Base-by-base conservation (phyloP, 1,284 basidiomycete species). In the Ceratobasidium sp. region DNA sequence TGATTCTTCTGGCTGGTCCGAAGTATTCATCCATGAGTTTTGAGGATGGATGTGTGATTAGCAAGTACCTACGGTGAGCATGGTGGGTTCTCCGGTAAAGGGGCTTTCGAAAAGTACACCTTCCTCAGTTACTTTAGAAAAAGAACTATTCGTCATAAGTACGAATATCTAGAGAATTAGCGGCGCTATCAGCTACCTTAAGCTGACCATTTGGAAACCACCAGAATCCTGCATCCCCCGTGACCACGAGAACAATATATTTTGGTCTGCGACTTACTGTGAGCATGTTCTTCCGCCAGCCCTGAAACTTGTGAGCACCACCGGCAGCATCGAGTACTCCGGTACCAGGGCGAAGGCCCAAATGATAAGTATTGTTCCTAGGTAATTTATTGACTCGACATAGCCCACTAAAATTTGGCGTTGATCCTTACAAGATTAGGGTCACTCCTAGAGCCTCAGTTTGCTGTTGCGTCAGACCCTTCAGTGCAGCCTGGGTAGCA, bases 401-500 rank as follows among this genome's bases (percentile, higher is more conserved):
- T 80, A 39, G 92, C 88, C 39, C 2, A 80, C 1, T 87, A 88
- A 30, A 91, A 36, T 36, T 36, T 36, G 81, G 1, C 57, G 52
- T 39, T 16, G 7, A 75, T 57, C 77, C 77, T 70, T 77, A 76
- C 46, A 77, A 71, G 21, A 77, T 74, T 13, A 78, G 58, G 0
- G 75, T 75, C 11, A 76, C 67, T 14, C 90, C 91, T 1, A 93
- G 80, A 1, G 87, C 81, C 75, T 92, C 89, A 50, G 91, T 85
- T 77, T 94, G 91, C 64, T 90, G 87, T n/a, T 89, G 78, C 1
- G 90, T 92, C 13, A 94, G 79, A 2, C 91, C 91, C 76, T 93
- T 93, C 75, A 93, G 90, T 1, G 90, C 89, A 25, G 87, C 91
- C 76, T 93, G 91, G 2, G 91, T 93, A 2, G 90, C 91, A 5